Base-by-base conservation (phyloP, 305 asterid species). In the Fraxinus greggii region DNA sequence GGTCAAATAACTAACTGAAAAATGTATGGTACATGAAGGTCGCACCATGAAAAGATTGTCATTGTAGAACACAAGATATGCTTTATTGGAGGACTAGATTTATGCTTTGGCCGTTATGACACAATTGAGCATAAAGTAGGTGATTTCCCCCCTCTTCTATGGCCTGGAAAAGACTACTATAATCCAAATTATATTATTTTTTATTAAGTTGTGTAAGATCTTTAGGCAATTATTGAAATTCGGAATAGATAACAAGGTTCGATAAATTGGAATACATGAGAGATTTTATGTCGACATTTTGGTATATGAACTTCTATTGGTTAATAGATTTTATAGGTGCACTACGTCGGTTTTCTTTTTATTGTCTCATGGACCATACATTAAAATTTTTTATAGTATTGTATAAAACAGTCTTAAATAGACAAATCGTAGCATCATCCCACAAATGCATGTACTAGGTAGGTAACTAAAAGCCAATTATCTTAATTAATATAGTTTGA, bases 131-230 rank as follows among this genome's bases (percentile, higher is more conserved):
- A 95, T 85, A 89, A 79, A 88, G 83, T 95, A 40, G 91, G 93
- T 80, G 99, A 95, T 82, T 81, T 19, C 79, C 95, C 97, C 82
- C 90, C 97, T 86, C 76, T 65, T 45, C 23, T 85, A 74, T 95
- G 97, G 97, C 98, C 98, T 35, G 99, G 99, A 83, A 95, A 94
- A 89, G 99, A 95, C 92, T 95, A 95, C 88, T 94, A 95, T 78
- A 95, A 95, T 83, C 99, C 99, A 79, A 91, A 98, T 98, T 94
- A 85, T 82, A 82, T 75, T 13, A 48, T 84, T 26, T 78, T 51
- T 77, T 31, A 32, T 74, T 32, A 69, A 69, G 8, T 28, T 70
- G 8, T 38, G 69, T 69, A 81, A 32, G 72, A 61, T 79, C 38
- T 33, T 17, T 78, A 32, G 28, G 17, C 40, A 80, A 45, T 31